Conservation (phyloP, 768 basidiomycete species). For the Dentipellis sp. region DNA sequence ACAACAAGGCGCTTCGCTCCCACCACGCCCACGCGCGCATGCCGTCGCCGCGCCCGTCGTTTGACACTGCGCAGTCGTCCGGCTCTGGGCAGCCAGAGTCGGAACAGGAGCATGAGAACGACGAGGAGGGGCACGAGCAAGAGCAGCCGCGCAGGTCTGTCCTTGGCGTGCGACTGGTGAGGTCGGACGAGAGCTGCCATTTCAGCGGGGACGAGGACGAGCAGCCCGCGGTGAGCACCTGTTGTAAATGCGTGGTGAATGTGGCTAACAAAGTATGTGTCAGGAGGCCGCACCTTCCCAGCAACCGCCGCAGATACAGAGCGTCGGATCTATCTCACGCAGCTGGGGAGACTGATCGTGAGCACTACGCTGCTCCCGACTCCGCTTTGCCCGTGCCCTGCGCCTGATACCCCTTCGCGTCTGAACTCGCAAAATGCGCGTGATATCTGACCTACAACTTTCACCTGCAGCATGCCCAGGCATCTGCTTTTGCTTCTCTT, state of each 20-base stretch:
- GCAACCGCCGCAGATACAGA: neutral
- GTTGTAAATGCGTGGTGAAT: neutral
- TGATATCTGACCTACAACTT: no score
- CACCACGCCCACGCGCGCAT: conserved; percentile 21
- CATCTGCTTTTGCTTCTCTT: no score
- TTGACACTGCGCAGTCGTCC: conserved; percentile 21
- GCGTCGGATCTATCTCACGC: conserved; percentile 1
- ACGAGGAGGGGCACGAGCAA: conserved; percentile 12
- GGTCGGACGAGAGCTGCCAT: conserved; percentile 15
- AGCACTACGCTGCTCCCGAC: no score
- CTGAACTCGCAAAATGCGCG: no score
- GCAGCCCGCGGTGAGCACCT: conserved; percentile 2
- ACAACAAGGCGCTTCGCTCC: conserved; percentile 27
- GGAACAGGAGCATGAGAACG: conserved; percentile 21
- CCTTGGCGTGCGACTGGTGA: conserved; percentile 22
- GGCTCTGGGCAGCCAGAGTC: conserved; percentile 22
- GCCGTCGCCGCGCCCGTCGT: conserved; percentile 17
- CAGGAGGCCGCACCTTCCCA: neutral
- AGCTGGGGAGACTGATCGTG: conserved; percentile 3
- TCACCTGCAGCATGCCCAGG: no score
- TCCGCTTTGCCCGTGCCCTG: neutral
- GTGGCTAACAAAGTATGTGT: neutral
- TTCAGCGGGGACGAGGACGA: conserved; percentile 14
- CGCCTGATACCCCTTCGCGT: neutral
- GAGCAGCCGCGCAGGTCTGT: conserved; percentile 15